These are phyloP conservation scores for Turnera subulata DNA, from an alignment of 345 rosid species.

Conservation along the genomic window DNA sequence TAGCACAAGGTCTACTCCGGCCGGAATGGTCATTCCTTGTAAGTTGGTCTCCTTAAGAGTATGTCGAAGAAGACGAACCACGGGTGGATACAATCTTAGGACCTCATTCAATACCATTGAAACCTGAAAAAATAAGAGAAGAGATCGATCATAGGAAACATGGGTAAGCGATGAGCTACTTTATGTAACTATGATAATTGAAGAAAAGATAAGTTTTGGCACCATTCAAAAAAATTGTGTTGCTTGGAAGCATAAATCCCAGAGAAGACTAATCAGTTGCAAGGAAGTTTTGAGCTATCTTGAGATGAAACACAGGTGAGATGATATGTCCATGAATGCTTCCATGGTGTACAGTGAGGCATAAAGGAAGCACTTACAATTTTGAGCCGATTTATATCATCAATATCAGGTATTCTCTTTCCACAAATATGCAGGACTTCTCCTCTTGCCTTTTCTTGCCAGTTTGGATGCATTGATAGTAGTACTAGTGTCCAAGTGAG, in stretches of 20 bases:
- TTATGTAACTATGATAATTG: no score
- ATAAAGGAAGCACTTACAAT: slow-evolving; percentile 12
- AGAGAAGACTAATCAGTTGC: no score
- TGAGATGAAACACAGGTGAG: no score
- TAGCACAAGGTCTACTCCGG: neutral
- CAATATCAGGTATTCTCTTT: slow-evolving; percentile 20
- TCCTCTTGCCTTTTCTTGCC: no score
- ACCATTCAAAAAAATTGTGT: no score
- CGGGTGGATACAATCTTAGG: slow-evolving; percentile 15
- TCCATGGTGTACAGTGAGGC: neutral
- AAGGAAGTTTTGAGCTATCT: no score
- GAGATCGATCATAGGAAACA: neutral
- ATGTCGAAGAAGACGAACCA: neutral
- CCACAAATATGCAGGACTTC: slow-evolving; percentile 42
- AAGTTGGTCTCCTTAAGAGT: slow-evolving; percentile 2
- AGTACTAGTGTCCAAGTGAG: no score
- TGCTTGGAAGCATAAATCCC: no score
- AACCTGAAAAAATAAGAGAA: slow-evolving; percentile 2
- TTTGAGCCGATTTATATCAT: slow-evolving; percentile 32
- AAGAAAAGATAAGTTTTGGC: no score
- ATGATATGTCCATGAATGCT: no score
- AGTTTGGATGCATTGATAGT: no score
- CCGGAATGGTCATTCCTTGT: slow-evolving; percentile 9
- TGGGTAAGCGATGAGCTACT: no score
- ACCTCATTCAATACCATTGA: slow-evolving; percentile 22